phyloP scores from a whole-genome alignment of 2,329 filamentous ascomycete genomes.

The Aaosphaeria pasadenensis region DNA sequence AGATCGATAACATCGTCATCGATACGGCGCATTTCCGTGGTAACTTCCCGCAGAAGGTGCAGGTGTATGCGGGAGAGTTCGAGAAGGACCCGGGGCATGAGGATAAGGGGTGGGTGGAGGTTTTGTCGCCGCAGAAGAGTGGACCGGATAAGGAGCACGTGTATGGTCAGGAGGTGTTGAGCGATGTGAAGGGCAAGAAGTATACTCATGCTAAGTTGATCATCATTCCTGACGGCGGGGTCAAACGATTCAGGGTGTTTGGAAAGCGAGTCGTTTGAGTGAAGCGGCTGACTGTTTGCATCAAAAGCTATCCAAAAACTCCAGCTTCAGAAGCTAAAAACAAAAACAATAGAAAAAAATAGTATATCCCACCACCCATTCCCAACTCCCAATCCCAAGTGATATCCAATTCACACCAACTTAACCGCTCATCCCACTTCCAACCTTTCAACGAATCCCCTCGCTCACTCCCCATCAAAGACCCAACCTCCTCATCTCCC shows the following conservation, averaged over 20 bases:
- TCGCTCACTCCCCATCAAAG: too few relatives aligned
- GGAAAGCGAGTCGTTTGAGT: constrained; percentile 46
- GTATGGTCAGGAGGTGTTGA: constrained; percentile 47
- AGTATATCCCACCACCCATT: too few relatives aligned
- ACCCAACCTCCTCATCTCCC: background rate
- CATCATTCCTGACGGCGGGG: constrained; percentile 89
- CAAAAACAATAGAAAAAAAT: too few relatives aligned
- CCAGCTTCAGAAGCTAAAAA: too few relatives aligned
- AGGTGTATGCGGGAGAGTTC: constrained; percentile 60
- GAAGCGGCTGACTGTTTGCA: too few relatives aligned
- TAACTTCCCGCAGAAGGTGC: constrained; percentile 77
- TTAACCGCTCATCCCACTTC: too few relatives aligned
- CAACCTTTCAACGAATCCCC: too few relatives aligned
- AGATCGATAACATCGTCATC: constrained; percentile 65
- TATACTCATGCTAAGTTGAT: constrained; percentile 87
- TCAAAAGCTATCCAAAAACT: too few relatives aligned
- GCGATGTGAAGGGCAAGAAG: constrained; percentile 53
- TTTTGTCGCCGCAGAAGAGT: constrained; percentile 65
- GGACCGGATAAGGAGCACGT: constrained; percentile 71
- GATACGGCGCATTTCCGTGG: constrained; percentile 83
- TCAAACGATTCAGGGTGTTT: constrained; percentile 80
- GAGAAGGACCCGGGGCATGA: constrained; percentile 57
- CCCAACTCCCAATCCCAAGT: too few relatives aligned
- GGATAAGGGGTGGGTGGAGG: constrained; percentile 62
- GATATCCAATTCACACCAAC: too few relatives aligned